These are phyloP conservation scores for Cubamyces sp. DNA, from an alignment of 768 basidiomycete genomes.

Conservation along the genomic window DNA sequence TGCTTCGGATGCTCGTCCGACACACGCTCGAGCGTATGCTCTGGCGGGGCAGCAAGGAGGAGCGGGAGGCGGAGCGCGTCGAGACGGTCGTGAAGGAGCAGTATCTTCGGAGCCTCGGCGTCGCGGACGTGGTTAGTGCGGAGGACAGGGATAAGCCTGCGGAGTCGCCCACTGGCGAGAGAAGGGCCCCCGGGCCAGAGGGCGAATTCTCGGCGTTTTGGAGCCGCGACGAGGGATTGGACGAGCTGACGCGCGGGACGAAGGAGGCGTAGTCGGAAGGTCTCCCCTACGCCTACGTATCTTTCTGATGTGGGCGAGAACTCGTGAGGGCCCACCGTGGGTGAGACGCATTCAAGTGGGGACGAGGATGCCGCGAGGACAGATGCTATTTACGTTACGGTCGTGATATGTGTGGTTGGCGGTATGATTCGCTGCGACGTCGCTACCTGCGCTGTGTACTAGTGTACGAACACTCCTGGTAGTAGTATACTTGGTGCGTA, in stretches of 20 bases:
- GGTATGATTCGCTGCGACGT: neutral
- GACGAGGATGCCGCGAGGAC: neutral
- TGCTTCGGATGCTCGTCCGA: constrained; percentile 63
- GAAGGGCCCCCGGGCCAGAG: constrained; percentile 23
- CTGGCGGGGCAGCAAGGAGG: constrained; percentile 77
- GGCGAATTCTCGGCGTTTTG: constrained; percentile 54
- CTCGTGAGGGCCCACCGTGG: neutral
- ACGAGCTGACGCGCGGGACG: constrained; percentile 67
- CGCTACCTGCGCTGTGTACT: neutral
- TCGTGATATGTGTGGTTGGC: neutral
- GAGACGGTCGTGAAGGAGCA: constrained; percentile 57
- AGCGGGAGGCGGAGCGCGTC: constrained; percentile 55
- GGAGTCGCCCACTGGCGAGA: constrained; percentile 15
- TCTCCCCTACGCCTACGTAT: no score
- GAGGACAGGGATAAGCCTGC: constrained; percentile 28
- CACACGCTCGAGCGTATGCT: constrained; percentile 74
- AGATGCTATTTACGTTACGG: constrained; percentile 10
- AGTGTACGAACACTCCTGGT: constrained; percentile 2
- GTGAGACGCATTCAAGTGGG: neutral
- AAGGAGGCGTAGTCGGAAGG: constrained; percentile 53
- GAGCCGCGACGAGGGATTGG: constrained; percentile 72
- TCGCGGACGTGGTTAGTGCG: constrained; percentile 32
- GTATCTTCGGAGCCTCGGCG: constrained; percentile 41
- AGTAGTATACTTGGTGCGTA: no score
- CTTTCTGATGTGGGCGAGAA: constrained; percentile 3